Evolutionary conservation across 106 monocot species (phyloP).

Genomic region (Apostasia shenzhenica): DNA sequence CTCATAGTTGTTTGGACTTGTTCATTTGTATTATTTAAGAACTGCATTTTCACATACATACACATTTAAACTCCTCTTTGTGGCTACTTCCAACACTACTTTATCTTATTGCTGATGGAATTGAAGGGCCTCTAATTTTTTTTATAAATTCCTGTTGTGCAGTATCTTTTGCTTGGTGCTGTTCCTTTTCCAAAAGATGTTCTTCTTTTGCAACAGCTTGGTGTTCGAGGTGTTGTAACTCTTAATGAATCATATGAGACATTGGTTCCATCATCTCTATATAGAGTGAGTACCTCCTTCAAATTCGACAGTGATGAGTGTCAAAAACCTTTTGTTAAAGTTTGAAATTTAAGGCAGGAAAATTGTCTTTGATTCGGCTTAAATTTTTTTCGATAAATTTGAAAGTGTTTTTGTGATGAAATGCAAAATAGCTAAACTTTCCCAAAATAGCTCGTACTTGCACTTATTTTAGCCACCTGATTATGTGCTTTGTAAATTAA

Average conservation of each 20-base stretch:
- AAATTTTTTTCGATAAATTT: not conserved
- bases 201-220: slow-evolving; percentile 47
- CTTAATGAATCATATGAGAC: slow-evolving; percentile 78
- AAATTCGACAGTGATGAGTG: too few relatives aligned
- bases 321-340: too few relatives aligned
- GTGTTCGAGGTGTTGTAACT: slow-evolving; percentile 61
- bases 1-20: too few relatives aligned
- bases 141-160: not conserved
- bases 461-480: not conserved
- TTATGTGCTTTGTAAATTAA: not conserved
- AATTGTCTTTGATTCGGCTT: not conserved
- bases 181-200: slow-evolving; percentile 75
- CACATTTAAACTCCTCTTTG: too few relatives aligned
- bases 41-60: too few relatives aligned
- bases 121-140: too few relatives aligned
- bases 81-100: too few relatives aligned
- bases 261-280: slow-evolving; percentile 62
- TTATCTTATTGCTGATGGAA: too few relatives aligned
- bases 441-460: not conserved
- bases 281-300: slow-evolving; percentile 26
- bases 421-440: not conserved
- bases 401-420: not conserved
- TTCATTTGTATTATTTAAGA: too few relatives aligned
- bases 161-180: slow-evolving; percentile 65
- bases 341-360: too few relatives aligned